phyloP scores from a whole-genome alignment of 2,329 filamentous ascomycete genomes.

The Botrytis byssoidea region DNA sequence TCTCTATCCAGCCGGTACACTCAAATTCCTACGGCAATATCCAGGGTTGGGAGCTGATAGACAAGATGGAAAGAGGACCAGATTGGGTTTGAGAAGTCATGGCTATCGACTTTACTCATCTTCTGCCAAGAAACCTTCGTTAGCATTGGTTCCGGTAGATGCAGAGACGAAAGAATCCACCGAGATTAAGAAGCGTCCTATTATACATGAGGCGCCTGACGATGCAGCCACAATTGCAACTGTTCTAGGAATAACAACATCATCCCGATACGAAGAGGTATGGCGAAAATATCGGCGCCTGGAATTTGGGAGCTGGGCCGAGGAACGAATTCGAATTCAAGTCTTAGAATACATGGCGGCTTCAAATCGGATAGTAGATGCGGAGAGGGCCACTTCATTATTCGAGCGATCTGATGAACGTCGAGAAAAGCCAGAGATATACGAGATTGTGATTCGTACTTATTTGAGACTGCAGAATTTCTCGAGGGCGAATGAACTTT shows the following conservation, averaged over 20 bases:
- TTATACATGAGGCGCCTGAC: not conserved
- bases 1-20: slow-evolving; percentile 43
- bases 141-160: slow-evolving; percentile 8
- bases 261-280: slow-evolving; percentile 40
- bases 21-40: slow-evolving; percentile 40
- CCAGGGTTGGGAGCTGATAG: slow-evolving; percentile 33
- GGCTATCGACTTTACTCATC: slow-evolving; percentile 40
- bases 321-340: slow-evolving; percentile 27
- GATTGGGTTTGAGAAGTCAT: slow-evolving; percentile 27
- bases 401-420: slow-evolving; percentile 42
- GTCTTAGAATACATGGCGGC: slow-evolving; percentile 42
- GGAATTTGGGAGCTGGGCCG: slow-evolving; percentile 22
- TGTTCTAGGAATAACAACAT: slow-evolving; percentile 25
- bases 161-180: not conserved
- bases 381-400: slow-evolving; percentile 45
- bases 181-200: not conserved
- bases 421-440: slow-evolving; percentile 44
- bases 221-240: slow-evolving; percentile 16
- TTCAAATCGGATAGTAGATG: slow-evolving; percentile 43
- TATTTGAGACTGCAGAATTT: slow-evolving; percentile 44
- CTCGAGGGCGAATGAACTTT: slow-evolving; percentile 38
- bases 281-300: slow-evolving; percentile 44
- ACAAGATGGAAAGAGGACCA: slow-evolving; percentile 29
- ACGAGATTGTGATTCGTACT: slow-evolving; percentile 45
- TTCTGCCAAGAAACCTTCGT: slow-evolving; percentile 29